Conservation (phyloP, 2,329 filamentous ascomycete genomes). For the Fusarium secorum region DNA sequence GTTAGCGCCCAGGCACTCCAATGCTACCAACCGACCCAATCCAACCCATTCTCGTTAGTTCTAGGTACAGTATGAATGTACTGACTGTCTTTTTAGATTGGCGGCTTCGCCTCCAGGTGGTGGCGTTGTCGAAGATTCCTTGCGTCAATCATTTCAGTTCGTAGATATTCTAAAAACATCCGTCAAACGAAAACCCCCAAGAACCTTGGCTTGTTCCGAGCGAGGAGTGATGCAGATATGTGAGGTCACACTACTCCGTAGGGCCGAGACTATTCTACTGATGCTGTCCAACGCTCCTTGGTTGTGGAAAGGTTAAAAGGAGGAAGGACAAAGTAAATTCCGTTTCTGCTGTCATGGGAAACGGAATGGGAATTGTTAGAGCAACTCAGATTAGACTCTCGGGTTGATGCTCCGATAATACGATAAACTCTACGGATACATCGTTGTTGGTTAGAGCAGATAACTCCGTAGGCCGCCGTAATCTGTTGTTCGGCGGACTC, state of each 20-base stretch:
- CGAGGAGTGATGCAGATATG: background rate
- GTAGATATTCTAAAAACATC: background rate
- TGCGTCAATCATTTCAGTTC: background rate
- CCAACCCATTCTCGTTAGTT: constrained; percentile 1
- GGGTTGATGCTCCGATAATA: background rate
- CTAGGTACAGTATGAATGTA: background rate
- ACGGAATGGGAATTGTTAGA: constrained; percentile 26
- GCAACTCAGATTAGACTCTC: background rate
- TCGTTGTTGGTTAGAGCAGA: background rate
- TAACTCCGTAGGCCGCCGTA: too few relatives aligned
- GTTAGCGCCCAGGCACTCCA: constrained; percentile 24
- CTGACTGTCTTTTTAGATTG: background rate
- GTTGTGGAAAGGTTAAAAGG: constrained; percentile 4
- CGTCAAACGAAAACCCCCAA: background rate
- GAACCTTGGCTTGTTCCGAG: background rate
- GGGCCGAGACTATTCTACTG: constrained; percentile 14
- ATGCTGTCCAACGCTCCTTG: background rate
- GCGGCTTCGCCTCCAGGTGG: constrained; percentile 11
- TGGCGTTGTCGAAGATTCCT: constrained; percentile 21
- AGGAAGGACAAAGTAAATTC: background rate
- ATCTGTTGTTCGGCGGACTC: constrained; percentile 4
- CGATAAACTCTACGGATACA: background rate
- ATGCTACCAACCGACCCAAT: background rate
- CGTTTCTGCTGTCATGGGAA: constrained; percentile 14
- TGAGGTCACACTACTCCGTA: constrained; percentile 8